Base-by-base conservation (phyloP, 2,329 filamentous ascomycete species). In the Calonectria naviculata region DNA sequence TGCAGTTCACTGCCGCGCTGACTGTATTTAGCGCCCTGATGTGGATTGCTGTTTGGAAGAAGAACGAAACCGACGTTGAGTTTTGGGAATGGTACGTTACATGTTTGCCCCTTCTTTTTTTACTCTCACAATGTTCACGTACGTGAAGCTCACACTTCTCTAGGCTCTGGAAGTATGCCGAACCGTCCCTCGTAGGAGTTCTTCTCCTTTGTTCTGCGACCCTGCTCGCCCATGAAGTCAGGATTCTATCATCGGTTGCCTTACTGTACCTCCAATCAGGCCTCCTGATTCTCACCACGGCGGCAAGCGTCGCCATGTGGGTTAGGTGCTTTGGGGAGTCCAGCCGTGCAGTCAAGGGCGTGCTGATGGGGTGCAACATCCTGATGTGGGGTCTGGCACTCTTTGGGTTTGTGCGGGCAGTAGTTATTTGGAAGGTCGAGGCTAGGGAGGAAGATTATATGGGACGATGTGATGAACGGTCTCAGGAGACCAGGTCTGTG, bases 401-500 rank as follows among this genome's bases (percentile, higher is more conserved):
- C 24, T 72, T 81, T 36, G 80, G 76, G 17, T 83, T 83, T 36
- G 42, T 75, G 49, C 74, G 81, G 24, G 78, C 78, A 0, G 79
- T 72, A 41, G 72, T 79, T 7, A 56, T 82, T 2, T 82, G 80
- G 80, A 80, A 70, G 65, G 58, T 73, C 6, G 74, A 76, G 15
- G 13, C 26, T 3, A 24, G 19, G 10, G 72, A 73, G 5, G 68
- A 74, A 5, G 68, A 65, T 5, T 31, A 38, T 9, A 24, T n/a
- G n/a, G 12, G n/a, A 34, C 31, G 65, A 58, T 31, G 47, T 34
- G 29, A 28, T 65, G 31, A 6, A 6, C 13, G 19, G 8, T 28
- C 15, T 21, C 9, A 34, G 8, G 63, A 15, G 54, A 19, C 34
- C 9, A 38, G 68, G 41, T 60, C 49, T 9, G 28, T 71, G 19